phyloP scores from a whole-genome alignment of 208 protist species.

The Entamoeba moshkovskii region DNA sequence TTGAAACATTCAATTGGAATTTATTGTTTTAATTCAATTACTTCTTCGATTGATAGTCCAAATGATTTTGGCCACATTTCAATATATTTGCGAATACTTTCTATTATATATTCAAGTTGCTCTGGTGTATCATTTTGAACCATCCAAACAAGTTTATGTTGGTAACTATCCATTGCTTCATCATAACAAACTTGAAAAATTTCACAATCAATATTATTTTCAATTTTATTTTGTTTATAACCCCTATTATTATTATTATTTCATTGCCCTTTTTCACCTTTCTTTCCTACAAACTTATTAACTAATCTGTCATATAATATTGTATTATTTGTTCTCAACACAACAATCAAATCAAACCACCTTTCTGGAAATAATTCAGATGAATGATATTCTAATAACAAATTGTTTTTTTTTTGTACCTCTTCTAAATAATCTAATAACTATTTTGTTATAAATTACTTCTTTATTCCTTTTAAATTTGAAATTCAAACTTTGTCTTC shows the following conservation, averaged over 20 bases:
- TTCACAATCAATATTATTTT: conserved; percentile 19
- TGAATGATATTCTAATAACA: conserved; percentile 22
- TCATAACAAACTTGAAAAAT: conserved; percentile 18
- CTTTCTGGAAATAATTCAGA: conserved; percentile 16
- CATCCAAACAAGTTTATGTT: conserved; percentile 9
- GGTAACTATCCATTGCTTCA: conserved; percentile 19
- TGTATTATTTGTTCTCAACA: conserved; percentile 20
- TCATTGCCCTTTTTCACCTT: background rate
- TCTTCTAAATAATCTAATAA: background rate
- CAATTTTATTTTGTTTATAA: conserved; percentile 17
- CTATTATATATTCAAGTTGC: background rate
- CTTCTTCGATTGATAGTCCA: background rate
- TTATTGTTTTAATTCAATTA: background rate
- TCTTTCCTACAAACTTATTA: background rate
- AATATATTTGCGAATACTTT: background rate
- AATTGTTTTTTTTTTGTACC: background rate
- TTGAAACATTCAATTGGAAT: too few relatives aligned
- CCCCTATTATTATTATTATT: background rate
- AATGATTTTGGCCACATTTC: background rate
- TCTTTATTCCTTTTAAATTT: background rate
- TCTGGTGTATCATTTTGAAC: conserved; percentile 13
- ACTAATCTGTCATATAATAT: conserved; percentile 17
- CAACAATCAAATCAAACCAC: conserved; percentile 27
- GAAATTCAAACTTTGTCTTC: background rate
- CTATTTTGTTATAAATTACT: background rate